phyloP scores from a whole-genome alignment of 208 protist genomes.

The Plasmodiophora brassicae region DNA sequence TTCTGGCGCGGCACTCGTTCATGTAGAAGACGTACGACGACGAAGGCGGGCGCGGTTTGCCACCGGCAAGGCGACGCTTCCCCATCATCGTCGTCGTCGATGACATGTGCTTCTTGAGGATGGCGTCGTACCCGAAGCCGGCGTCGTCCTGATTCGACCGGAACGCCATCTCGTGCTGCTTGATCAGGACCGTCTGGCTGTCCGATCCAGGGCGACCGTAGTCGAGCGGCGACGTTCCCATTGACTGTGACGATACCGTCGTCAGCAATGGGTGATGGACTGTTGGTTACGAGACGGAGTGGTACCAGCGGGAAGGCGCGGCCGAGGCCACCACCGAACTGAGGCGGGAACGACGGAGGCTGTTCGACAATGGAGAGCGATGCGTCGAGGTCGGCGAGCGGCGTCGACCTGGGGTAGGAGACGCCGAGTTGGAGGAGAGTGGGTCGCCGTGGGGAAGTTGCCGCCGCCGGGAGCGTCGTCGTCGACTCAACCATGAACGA shows the following conservation, averaged over 20 bases:
- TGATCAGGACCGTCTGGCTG: too few species aligned
- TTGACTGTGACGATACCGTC: not conserved
- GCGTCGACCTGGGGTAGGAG: too few species aligned
- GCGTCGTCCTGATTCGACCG: too few species aligned
- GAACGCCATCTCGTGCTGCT: too few species aligned
- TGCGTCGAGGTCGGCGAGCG: too few species aligned
- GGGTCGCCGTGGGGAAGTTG: too few species aligned
- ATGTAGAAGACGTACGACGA: slow-evolving; percentile 25
- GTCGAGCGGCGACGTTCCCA: slow-evolving; percentile 16
- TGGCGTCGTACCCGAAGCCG: too few species aligned
- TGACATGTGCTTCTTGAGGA: not conserved
- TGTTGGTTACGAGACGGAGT: not conserved
- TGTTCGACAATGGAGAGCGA: not conserved
- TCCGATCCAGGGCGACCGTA: not conserved
- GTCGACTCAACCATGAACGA: not conserved
- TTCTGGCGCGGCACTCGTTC: not conserved
- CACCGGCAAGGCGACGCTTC: not conserved
- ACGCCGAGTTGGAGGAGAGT: too few species aligned
- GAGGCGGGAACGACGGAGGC: not conserved
- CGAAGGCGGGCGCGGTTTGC: not conserved
- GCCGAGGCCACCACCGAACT: not conserved
- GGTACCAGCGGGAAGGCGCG: not conserved
- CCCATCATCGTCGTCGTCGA: not conserved
- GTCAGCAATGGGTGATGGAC: not conserved
- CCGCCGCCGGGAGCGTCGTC: too few species aligned